Percentiles rank a stretch among this genome's conserved stretches.
phyloP scores from a whole-genome alignment of 208 protist genomes.

The Crithidia expoeki region DNA sequence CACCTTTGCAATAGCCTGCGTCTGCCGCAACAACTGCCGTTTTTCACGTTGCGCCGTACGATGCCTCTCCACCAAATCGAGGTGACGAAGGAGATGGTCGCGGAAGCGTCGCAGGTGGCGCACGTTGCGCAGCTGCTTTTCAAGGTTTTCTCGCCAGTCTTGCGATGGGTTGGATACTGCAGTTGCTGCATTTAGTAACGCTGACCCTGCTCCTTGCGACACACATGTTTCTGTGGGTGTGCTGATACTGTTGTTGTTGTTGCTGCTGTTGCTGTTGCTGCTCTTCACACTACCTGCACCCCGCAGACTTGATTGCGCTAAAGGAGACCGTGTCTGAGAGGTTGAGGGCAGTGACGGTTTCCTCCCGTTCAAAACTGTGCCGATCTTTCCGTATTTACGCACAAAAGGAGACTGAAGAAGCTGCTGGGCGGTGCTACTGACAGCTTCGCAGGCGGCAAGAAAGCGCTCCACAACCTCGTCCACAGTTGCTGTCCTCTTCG shows the following conservation, averaged over 20 bases:
- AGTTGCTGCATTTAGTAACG: neutral
- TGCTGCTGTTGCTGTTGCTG: neutral
- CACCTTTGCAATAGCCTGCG: slow-evolving; percentile 51
- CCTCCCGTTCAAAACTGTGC: no score
- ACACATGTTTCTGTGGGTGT: no score
- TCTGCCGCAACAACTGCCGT: slow-evolving; percentile 48
- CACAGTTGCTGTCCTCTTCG: neutral
- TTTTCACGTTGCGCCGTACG: slow-evolving; percentile 39
- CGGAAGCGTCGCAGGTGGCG: slow-evolving; percentile 67
- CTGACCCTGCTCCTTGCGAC: no score
- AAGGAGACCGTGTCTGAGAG: no score
- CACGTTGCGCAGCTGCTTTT: slow-evolving; percentile 57
- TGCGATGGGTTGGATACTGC: neutral
- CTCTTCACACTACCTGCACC: no score
- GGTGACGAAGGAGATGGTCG: slow-evolving; percentile 49
- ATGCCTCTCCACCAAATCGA: slow-evolving; percentile 55
- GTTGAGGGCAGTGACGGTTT: neutral
- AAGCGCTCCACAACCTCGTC: slow-evolving; percentile 5
- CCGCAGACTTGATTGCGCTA: no score
- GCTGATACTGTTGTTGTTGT: neutral
- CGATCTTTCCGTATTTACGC: neutral
- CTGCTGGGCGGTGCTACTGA: neutral
- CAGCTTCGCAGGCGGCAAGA: slow-evolving; percentile 8
- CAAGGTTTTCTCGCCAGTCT: slow-evolving; percentile 12
- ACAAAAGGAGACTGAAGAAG: slow-evolving; percentile 6